Evolutionary conservation across 345 rosid genomes (phyloP), one percentile per base, ranked within the genome.

Genomic region (Corchorus olitorius): DNA sequence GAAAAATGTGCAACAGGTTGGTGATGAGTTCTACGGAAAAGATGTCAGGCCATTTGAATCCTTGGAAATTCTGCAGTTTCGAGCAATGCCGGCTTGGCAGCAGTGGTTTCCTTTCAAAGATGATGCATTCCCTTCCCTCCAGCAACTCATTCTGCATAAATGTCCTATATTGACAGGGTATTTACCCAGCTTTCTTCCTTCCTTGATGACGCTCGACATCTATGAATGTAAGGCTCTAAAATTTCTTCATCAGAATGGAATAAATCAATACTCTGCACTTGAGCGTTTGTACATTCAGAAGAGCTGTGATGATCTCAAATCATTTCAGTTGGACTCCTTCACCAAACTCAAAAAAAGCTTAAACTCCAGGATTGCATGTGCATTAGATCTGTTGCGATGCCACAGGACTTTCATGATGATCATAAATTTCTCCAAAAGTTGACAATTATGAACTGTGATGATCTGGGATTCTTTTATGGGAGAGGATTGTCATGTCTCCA

Each of bases 101-200:
- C 78, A 66, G 16, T 79, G 82, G 85, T 22, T 27, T 20, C 14
- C 64, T 53, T 52, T 16, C 15, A 66, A 75, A 58, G 70, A 15
- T 0, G 72, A 0, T 11, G 80, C 35, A 37, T 83, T 83, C 56
- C 78, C 73, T 43, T 56, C 27, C 6, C 85, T 82, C 10, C 54
- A 62, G 6, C 37, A 79, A 63, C 80, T 83, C 48, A 10, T 7
- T 14, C 11, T 83, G 2, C 61, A 11, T 8, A 1, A 43, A 2
- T 79, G 83, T 43, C 78, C 73, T 5, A 67, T 68, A 16, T 53
- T 79, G 6, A 10, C 43, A 0, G 34, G 16, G 53, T 10, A 4
- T 49, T 11, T 49, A 4, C 53, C 53, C 53, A 49, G 13, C 16
- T 4, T 0, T 49, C 53, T 49, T 49, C 53, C 53, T 12, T 49